These are phyloP conservation scores for Penicillium lagena DNA, from an alignment of 495 filamentous ascomycete genomes.

Conservation along the genomic window DNA sequence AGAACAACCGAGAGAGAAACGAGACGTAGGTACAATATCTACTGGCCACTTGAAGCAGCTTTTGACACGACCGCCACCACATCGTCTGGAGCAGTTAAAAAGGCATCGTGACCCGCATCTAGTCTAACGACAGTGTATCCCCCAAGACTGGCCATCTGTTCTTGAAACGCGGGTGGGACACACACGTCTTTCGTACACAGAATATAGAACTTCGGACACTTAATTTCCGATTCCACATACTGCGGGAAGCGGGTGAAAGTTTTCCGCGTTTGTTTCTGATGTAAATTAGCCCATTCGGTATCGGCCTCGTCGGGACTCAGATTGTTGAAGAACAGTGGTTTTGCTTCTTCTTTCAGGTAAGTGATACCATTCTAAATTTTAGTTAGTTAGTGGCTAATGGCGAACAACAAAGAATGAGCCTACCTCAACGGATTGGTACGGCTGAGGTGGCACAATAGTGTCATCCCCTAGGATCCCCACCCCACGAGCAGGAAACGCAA, in stretches of 20 bases:
- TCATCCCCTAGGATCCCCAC: conserved; percentile 7
- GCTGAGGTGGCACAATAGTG: background rate
- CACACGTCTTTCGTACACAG: conserved; percentile 1
- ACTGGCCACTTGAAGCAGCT: too few relatives aligned
- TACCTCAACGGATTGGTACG: conserved; percentile 7
- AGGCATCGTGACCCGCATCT: background rate
- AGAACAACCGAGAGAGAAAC: too few relatives aligned
- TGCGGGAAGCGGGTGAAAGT: background rate
- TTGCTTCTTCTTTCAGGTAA: background rate
- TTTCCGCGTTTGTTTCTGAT: background rate
- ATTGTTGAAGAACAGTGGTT: background rate
- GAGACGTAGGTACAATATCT: too few relatives aligned
- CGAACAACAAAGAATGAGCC: background rate
- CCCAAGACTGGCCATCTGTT: conserved; percentile 1
- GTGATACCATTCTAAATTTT: conserved; percentile 1
- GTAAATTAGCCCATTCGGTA: background rate
- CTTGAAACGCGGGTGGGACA: conserved; percentile 1
- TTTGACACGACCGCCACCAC: too few relatives aligned
- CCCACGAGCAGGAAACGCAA: conserved; percentile 4
- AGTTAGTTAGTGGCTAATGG: background rate
- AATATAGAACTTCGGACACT: conserved; percentile 1
- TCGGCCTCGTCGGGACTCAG: conserved; percentile 2
- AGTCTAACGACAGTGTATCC: background rate
- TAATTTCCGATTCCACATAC: background rate
- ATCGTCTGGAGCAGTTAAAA: too few relatives aligned